Percentiles rank a stretch among this genome's conserved stretches.
phyloP scores from a whole-genome alignment of 805 yeast species.

The Candida saitoana region DNA sequence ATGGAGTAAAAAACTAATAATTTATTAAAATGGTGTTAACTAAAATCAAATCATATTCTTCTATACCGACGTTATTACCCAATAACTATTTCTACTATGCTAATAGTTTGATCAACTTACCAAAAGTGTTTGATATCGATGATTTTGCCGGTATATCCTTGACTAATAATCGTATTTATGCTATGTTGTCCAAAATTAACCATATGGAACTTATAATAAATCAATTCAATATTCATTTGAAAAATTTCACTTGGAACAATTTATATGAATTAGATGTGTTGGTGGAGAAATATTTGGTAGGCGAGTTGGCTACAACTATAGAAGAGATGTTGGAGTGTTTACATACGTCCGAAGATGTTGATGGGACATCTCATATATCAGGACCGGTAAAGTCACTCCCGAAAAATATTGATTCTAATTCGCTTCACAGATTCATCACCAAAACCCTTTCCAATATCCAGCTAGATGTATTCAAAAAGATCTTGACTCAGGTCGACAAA shows the following conservation, averaged over 20 bases:
- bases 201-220: neutral
- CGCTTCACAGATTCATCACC: neutral
- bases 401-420: neutral
- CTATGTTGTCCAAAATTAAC: neutral
- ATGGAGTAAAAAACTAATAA: no score
- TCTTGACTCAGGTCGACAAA: neutral
- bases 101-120: constrained; percentile 7
- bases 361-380: no score
- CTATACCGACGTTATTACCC: constrained; percentile 1
- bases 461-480: neutral
- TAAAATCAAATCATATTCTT: constrained; percentile 1
- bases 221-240: constrained; percentile 2
- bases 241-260: neutral
- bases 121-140: constrained; percentile 6
- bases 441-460: neutral
- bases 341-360: neutral
- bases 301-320: constrained; percentile 7
- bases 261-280: constrained; percentile 6
- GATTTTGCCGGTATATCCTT: constrained; percentile 3
- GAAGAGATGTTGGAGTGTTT: constrained; percentile 5
- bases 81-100: constrained; percentile 10
- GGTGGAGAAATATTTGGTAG: constrained; percentile 8
- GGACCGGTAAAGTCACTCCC: neutral
- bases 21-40: neutral
- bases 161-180: neutral